Evolutionary conservation across 148 eudicot species (phyloP), one percentile per base, ranked within the genome.

Genomic region (Euryodendron excelsum): DNA sequence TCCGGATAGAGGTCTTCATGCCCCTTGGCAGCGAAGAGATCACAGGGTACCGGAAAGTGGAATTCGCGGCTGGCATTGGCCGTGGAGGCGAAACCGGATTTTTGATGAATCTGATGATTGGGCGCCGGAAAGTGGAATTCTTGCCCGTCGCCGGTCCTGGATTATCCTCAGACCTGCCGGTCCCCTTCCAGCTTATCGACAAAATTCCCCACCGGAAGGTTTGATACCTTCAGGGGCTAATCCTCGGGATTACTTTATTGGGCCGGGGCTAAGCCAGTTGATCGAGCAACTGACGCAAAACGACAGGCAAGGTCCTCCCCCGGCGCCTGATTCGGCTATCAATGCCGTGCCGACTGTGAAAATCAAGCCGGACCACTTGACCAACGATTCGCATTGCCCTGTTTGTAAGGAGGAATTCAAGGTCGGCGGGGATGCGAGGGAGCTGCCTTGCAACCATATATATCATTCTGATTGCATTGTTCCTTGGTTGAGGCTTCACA

Each of bases 401-500:
- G 92, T 95, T 69, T 95, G 97, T 56, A 91, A 88, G 80, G 99
- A 95, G 77, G 93, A 86, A 56, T 88, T 93, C 36, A 83, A 84
- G 74, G 84, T 89, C 1, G 98, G 98, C 28, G 84, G 67, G 36
- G 97, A 91, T 59, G 99, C 88, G 3, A 89, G 68, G 56, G 90
- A 91, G 80, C 33, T 95, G 47, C 97, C 97, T 0, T 95, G 99
- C 73, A 83, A 89, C 5, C 99, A 95, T 59, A 78, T 91, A 34
- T 93, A 86, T 67, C 99, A 95, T 80, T 85, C 90, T 6, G 94
- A 91, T 4, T 93, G 97, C 77, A 91, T 95, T 44, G 89, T 91
- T 4, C 93, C 99, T 2, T 95, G 99, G 98, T 80, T 95, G 74
- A 89, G 92, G 88, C 88, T 95, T 31, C 96, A 93, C 59, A 95